Evolutionary conservation across 192 early-diverging fungal genomes (phyloP), one percentile per base, ranked within the genome.

Genomic region (Lobulomyces angularis): DNA sequence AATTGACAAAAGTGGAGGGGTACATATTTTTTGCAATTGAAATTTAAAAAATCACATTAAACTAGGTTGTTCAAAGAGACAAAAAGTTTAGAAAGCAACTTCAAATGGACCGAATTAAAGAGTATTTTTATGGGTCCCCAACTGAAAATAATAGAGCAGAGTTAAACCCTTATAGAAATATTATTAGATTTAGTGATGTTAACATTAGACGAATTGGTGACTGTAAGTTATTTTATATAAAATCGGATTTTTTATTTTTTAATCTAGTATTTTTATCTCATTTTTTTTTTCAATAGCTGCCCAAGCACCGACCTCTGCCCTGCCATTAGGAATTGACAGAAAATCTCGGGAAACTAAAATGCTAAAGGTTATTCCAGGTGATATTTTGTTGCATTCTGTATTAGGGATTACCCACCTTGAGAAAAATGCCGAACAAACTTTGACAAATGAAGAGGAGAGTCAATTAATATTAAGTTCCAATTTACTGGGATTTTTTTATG

Each of bases 81-180:
- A 56, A 77, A 6, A 41, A 53, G 1, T 87, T 70, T 49, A 51
- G 82, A 12, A 64, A 75, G 19, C 80, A 85, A 27, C 37, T 66
- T 3, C 82, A 89, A 50, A 65, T 72, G 25, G 63, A 77, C 22
- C 76, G 71, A 38, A 85, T 98, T 5, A 71, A 75, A 5, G 86
- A 88, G 46, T 98, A 98, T 62, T 98, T 98, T 67, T 93, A 96
- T 58, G 94, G 94, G 0, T 83, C 84, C 0, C 26, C 61, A 0
- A n/a, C n/a, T n/a, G n/a, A n/a, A n/a, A n/a, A n/a, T n/a, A n/a
- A n/a, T n/a, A 76, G 80, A 34, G 71, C 58, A 25, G 84, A 86
- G 41, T 55, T 86, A 6, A 75, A 74, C 7, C 90, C 94, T 11
- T 96, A 85, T 50, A 82, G 81, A 1, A 82, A 80, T 22, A 71